Evolutionary conservation across 768 basidiomycete genomes (phyloP).

Genomic region (Bullera alba): DNA sequence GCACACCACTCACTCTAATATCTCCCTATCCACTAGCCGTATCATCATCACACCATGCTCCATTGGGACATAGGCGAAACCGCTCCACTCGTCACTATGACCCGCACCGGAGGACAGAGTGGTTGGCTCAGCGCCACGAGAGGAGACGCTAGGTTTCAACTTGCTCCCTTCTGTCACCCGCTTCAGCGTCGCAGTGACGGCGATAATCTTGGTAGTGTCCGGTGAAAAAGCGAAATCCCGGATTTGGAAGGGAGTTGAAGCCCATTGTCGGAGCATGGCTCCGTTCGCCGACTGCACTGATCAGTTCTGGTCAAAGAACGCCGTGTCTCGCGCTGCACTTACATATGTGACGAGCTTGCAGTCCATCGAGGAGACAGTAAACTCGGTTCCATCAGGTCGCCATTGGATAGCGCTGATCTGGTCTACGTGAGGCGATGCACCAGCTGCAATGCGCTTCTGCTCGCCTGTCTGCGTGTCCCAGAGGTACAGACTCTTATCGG

Average conservation of each 20-base stretch:
- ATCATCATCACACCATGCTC: slow-evolving; percentile 30
- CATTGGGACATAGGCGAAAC: slow-evolving; percentile 32
- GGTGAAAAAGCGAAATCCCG: slow-evolving; percentile 81
- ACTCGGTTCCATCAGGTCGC: slow-evolving; percentile 81
- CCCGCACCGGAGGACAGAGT: slow-evolving; percentile 5
- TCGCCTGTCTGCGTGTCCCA: slow-evolving; percentile 60
- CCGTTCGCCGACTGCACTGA: slow-evolving; percentile 63
- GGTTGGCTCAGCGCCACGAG: slow-evolving; percentile 5
- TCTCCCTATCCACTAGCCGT: slow-evolving; percentile 20
- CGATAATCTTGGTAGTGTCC: slow-evolving; percentile 72
- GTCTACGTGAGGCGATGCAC: slow-evolving; percentile 55
- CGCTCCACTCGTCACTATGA: slow-evolving; percentile 1
- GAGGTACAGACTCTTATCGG: slow-evolving; percentile 73
- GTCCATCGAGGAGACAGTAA: slow-evolving; percentile 83
- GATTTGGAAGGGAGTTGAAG: slow-evolving; percentile 65
- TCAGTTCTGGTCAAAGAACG: background rate
- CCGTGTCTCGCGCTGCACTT: slow-evolving; percentile 68
- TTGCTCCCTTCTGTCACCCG: slow-evolving; percentile 19
- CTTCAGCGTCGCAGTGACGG: slow-evolving; percentile 55
- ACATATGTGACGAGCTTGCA: slow-evolving; percentile 52
- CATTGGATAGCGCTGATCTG: slow-evolving; percentile 79
- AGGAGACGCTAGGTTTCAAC: slow-evolving; percentile 34
- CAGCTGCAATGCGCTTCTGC: slow-evolving; percentile 6
- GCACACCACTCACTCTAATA: slow-evolving; percentile 33
- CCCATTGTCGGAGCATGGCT: slow-evolving; percentile 64